A percentile compares a stretch with the other conserved stretches of the same genome.
Evolutionary conservation across 2,329 filamentous ascomycete genomes (phyloP).

Genomic region (Ilyonectria destructans): DNA sequence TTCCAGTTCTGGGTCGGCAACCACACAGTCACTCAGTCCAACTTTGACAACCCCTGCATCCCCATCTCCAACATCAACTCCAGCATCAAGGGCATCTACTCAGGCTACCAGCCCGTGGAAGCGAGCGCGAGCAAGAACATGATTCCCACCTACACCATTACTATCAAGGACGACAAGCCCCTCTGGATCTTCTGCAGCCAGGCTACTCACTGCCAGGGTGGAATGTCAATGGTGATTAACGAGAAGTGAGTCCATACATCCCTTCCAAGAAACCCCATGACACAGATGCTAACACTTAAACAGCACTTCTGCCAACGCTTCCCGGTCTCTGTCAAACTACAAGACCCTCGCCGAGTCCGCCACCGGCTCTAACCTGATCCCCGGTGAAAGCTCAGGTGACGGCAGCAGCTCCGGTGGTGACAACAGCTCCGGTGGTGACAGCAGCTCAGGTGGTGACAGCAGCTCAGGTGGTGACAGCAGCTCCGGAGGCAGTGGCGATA

Average conservation of each 20-base stretch:
- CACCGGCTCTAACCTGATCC: slow-evolving; percentile 50
- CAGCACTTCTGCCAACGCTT: slow-evolving; percentile 66
- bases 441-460: slow-evolving; percentile 35
- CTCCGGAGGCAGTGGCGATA: slow-evolving; percentile 29
- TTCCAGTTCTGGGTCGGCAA: slow-evolving; percentile 80
- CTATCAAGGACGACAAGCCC: slow-evolving; percentile 78
- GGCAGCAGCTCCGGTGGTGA: slow-evolving; percentile 30
- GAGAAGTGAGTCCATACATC: slow-evolving; percentile 69
- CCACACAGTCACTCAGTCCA: slow-evolving; percentile 86
- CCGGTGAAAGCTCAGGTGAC: slow-evolving; percentile 25
- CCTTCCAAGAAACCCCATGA: not conserved
- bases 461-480: slow-evolving; percentile 24
- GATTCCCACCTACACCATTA: slow-evolving; percentile 80
- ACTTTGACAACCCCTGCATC: slow-evolving; percentile 79
- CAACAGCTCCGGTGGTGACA: slow-evolving; percentile 34
- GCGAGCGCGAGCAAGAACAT: slow-evolving; percentile 65
- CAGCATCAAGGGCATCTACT: slow-evolving; percentile 74
- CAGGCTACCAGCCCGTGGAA: slow-evolving; percentile 77
- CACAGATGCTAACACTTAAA: slow-evolving; percentile 18
- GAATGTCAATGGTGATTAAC: slow-evolving; percentile 86
- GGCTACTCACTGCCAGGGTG: slow-evolving; percentile 80
- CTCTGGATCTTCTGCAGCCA: slow-evolving; percentile 88
- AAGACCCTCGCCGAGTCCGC: slow-evolving; percentile 56
- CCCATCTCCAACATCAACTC: slow-evolving; percentile 70
- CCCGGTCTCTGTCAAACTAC: slow-evolving; percentile 68